Base-by-base conservation (phyloP, 148 eudicot genomes). In the Beta vulgaris region DNA sequence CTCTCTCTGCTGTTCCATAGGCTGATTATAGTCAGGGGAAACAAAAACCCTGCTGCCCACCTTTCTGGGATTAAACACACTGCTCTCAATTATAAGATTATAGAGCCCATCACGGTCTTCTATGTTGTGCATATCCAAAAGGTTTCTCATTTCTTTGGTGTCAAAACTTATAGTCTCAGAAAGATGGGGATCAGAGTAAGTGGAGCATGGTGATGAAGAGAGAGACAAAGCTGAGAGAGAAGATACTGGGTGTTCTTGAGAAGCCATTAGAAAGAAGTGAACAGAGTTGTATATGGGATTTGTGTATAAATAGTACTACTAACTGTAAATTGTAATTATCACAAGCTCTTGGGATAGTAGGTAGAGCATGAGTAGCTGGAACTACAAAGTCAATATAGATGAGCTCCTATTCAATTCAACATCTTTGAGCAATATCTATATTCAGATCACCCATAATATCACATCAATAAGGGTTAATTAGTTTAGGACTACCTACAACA, bases 1-100 rank as follows among this genome's bases (percentile, higher is more conserved):
- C 79, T 84, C 93, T 76, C 94, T 83, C 79, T 93, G 94, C 81
- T 90, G 86, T 77, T 91, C 94, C 98, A 87, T 89, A 7, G 90
- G 61, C 76, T 89, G 88, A 67, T 91, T 88, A 76, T 87, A 91
- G 76, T 91, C 97, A 28, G 97, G 93, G 39, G 76, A 70, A 16
- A 90, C 89, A 75, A 86, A 93, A 21, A 84, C 76, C 69, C 76
- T 85, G 9, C 87, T 85, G 19, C 97, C 98, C 61, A 87, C 62
- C 61, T 78, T 78, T 66, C 63, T 78, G 6, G 87, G 90, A 77
- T 87, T 86, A 73, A 93, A 93, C 71, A 88, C 71, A 43, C 72
- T 69, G 71, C 83, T 87, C 76, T 87, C 80, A 1, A 40, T 48
- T 65, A 93, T 88, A 11, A 91, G 67, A 19, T 78, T 65, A 74